phyloP scores from a whole-genome alignment of 495 filamentous ascomycete species.

The Neurospora sp. region DNA sequence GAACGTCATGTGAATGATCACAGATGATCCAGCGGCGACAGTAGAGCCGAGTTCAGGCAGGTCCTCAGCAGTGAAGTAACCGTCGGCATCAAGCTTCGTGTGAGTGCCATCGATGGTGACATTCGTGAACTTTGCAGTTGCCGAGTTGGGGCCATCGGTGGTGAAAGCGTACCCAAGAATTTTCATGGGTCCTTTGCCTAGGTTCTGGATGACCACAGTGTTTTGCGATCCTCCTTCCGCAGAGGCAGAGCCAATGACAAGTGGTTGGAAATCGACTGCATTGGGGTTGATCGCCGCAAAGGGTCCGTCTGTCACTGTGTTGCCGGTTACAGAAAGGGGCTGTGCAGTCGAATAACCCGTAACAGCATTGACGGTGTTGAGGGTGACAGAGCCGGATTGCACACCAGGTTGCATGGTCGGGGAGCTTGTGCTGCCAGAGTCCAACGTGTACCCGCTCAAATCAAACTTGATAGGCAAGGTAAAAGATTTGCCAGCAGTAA shows the following conservation, averaged over 20 bases:
- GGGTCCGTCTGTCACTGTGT: slow-evolving; percentile 10
- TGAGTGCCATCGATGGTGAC: slow-evolving; percentile 15
- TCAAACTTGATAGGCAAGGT: slow-evolving; percentile 29
- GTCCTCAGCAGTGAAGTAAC: slow-evolving; percentile 21
- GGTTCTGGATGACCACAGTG: slow-evolving; percentile 28
- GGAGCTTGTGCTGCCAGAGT: slow-evolving; percentile 13
- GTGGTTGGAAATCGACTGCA: slow-evolving; percentile 26
- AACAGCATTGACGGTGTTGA: slow-evolving; percentile 10
- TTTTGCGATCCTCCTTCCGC: slow-evolving; percentile 15
- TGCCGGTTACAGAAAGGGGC: slow-evolving; percentile 20
- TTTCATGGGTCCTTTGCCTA: slow-evolving; percentile 21
- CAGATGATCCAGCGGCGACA: slow-evolving; percentile 16
- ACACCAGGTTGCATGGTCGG: slow-evolving; percentile 11
- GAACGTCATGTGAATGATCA: slow-evolving; percentile 22
- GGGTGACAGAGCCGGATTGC: slow-evolving; percentile 16
- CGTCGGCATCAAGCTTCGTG: slow-evolving; percentile 9
- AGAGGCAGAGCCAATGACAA: slow-evolving; percentile 20
- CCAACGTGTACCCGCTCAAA: slow-evolving; percentile 19
- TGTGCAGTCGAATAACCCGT: slow-evolving; percentile 20
- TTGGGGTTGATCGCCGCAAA: slow-evolving; percentile 27
- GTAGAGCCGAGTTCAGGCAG: slow-evolving; percentile 17
- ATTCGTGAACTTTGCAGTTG: slow-evolving; percentile 13
- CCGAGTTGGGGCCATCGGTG: slow-evolving; percentile 11
- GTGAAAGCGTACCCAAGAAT: slow-evolving; percentile 27
- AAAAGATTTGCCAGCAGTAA: slow-evolving; percentile 24